Conservation (phyloP, 768 basidiomycete genomes). For the Agaricus bisporus region DNA sequence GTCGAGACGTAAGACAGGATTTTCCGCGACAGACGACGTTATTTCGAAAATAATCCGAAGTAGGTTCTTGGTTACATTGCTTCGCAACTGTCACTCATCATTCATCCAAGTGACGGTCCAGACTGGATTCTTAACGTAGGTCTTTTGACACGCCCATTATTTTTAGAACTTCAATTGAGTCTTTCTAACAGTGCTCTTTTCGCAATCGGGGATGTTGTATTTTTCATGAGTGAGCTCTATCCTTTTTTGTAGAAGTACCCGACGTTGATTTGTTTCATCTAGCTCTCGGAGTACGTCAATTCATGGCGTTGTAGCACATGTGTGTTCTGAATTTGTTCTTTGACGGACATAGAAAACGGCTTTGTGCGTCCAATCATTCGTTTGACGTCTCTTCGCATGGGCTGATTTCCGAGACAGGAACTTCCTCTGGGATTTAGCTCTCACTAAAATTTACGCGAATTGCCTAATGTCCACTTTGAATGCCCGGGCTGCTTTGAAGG, state of each 20-base stretch:
- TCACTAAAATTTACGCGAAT: constrained; percentile 44
- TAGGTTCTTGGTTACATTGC: constrained; percentile 10
- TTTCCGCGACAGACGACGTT: constrained; percentile 35
- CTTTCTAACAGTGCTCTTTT: constrained; percentile 26
- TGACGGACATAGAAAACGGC: constrained; percentile 30
- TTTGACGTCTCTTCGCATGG: background rate
- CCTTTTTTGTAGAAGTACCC: background rate
- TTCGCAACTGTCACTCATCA: constrained; percentile 7
- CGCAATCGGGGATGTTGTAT: constrained; percentile 37
- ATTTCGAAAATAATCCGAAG: constrained; percentile 31
- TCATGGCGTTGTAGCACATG: background rate
- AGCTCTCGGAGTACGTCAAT: constrained; percentile 28
- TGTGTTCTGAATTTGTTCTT: background rate
- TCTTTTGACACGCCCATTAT: background rate
- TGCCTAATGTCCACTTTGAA: constrained; percentile 44
- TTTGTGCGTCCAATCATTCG: constrained; percentile 26
- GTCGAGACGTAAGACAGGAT: constrained; percentile 34
- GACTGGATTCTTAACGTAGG: constrained; percentile 35
- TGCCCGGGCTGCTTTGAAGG: constrained; percentile 30
- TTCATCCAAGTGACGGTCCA: constrained; percentile 31
- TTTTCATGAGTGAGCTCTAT: constrained; percentile 34
- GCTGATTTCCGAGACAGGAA: constrained; percentile 23
- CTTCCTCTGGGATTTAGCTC: constrained; percentile 43
- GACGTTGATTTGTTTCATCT: constrained; percentile 1
- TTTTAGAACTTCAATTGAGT: background rate